Conservation (phyloP, 2,329 filamentous ascomycete genomes). For the Aspergillus japonicus region DNA sequence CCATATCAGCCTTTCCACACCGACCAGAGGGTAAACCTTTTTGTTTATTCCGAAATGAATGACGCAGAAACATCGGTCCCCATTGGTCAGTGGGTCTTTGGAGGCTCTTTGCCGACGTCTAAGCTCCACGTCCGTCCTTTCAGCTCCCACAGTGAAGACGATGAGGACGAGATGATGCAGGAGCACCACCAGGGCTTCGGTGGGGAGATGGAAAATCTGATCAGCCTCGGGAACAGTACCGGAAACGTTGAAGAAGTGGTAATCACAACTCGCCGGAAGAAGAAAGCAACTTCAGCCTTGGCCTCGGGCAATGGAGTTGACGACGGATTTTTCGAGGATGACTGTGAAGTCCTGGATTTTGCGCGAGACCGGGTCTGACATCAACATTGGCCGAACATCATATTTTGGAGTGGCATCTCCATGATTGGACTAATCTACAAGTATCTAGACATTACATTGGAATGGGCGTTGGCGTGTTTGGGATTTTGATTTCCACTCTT, state of each 20-base stretch:
- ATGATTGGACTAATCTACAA: constrained; percentile 20
- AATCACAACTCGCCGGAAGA: constrained; percentile 73
- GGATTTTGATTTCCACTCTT: constrained; percentile 6
- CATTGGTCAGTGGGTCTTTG: constrained; percentile 53
- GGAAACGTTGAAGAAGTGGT: constrained; percentile 73
- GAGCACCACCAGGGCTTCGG: constrained; percentile 32
- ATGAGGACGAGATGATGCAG: constrained; percentile 36
- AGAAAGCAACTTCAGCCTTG: constrained; percentile 42
- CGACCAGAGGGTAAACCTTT: constrained; percentile 77
- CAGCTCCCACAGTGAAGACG: constrained; percentile 40
- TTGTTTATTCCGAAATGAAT: constrained; percentile 55
- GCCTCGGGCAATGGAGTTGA: constrained; percentile 48
- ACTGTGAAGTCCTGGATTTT: constrained; percentile 88
- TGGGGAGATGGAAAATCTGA: constrained; percentile 49
- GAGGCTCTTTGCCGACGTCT: constrained; percentile 49
- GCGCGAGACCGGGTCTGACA: constrained; percentile 57
- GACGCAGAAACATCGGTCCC: constrained; percentile 41
- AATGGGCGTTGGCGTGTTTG: constrained; percentile 16
- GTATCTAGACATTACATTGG: constrained; percentile 24
- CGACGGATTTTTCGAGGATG: constrained; percentile 85
- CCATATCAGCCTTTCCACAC: constrained; percentile 97
- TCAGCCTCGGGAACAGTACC: constrained; percentile 53
- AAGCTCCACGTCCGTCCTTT: constrained; percentile 49
- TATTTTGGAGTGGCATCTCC: neutral
- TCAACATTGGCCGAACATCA: constrained; percentile 7